phyloP scores from a whole-genome alignment of 345 rosid species.

The Carallia pectinifolia region DNA sequence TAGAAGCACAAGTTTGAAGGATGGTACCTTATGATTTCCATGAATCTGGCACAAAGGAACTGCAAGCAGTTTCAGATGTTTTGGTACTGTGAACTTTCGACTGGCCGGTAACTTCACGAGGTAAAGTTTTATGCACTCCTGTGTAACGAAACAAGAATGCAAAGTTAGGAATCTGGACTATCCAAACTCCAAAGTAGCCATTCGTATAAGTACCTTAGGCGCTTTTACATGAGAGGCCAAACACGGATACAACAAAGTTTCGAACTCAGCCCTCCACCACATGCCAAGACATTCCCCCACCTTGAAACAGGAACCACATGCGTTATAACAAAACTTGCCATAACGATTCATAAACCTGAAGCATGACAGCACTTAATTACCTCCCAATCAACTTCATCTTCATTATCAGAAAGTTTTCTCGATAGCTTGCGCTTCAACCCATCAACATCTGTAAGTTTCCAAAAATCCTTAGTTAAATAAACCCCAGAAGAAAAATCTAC shows the following conservation, averaged over 20 bases:
- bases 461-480: constrained; percentile 11
- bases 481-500: neutral
- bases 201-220: constrained; percentile 59
- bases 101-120: constrained; percentile 60
- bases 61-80: constrained; percentile 74
- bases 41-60: constrained; percentile 77
- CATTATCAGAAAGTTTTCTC: constrained; percentile 54
- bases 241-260: constrained; percentile 56
- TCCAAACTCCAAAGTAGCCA: constrained; percentile 7
- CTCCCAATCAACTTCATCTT: constrained; percentile 58
- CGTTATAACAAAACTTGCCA: constrained; percentile 13
- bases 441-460: constrained; percentile 46
- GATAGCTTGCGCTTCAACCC: constrained; percentile 78
- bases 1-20: neutral
- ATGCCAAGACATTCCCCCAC: constrained; percentile 77
- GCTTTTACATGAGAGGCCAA: constrained; percentile 53
- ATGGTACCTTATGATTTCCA: constrained; percentile 64
- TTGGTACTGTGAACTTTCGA: constrained; percentile 68
- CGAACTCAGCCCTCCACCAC: constrained; percentile 93
- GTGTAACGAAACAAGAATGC: constrained; percentile 1
- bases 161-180: neutral
- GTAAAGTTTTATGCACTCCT: constrained; percentile 83
- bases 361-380: constrained; percentile 26
- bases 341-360: constrained; percentile 2
- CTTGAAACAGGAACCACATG: constrained; percentile 27